Percentiles rank a stretch among this genome's conserved stretches.
Evolutionary conservation across 2,329 filamentous ascomycete species (phyloP).

Genomic region (Aspergillus novoparasiticus): DNA sequence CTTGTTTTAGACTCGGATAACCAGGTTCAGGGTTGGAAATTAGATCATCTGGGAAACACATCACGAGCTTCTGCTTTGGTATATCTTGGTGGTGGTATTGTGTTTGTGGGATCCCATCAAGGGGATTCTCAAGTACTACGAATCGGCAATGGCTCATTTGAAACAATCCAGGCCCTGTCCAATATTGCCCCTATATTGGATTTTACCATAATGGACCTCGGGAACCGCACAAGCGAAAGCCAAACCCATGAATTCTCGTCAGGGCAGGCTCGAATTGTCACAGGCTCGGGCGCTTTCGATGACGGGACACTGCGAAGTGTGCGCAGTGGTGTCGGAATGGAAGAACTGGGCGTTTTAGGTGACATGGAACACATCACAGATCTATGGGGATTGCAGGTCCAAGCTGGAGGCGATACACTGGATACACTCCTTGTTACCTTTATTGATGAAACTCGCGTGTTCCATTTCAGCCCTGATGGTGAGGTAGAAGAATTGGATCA

Average conservation of each 20-base stretch:
- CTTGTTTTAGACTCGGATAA: slow-evolving; percentile 66
- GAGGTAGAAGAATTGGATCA: slow-evolving; percentile 84
- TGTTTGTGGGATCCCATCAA: slow-evolving; percentile 90
- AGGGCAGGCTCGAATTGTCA: slow-evolving; percentile 89
- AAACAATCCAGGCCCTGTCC: slow-evolving; percentile 71
- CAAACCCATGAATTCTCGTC: slow-evolving; percentile 91
- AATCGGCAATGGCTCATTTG: slow-evolving; percentile 62
- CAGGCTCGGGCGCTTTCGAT: slow-evolving; percentile 85
- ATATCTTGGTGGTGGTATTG: slow-evolving; percentile 66
- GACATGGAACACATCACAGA: slow-evolving; percentile 75
- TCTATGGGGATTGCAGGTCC: slow-evolving; percentile 68
- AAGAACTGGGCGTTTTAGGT: slow-evolving; percentile 80
- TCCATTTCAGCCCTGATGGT: slow-evolving; percentile 72
- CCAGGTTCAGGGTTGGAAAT: slow-evolving; percentile 71
- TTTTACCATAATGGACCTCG: slow-evolving; percentile 95
- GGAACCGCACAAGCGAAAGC: slow-evolving; percentile 75
- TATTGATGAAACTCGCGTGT: slow-evolving; percentile 79
- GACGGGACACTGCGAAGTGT: slow-evolving; percentile 89
- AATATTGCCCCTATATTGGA: slow-evolving; percentile 93
- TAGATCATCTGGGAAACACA: slow-evolving; percentile 68
- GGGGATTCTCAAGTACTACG: slow-evolving; percentile 85
- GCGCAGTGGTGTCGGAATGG: slow-evolving; percentile 87
- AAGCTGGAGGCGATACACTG: slow-evolving; percentile 44
- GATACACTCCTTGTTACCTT: slow-evolving; percentile 82
- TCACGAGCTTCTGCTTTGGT: slow-evolving; percentile 78